phyloP scores from a whole-genome alignment of 2,329 filamentous ascomycete species.

The Moelleriella libera region DNA sequence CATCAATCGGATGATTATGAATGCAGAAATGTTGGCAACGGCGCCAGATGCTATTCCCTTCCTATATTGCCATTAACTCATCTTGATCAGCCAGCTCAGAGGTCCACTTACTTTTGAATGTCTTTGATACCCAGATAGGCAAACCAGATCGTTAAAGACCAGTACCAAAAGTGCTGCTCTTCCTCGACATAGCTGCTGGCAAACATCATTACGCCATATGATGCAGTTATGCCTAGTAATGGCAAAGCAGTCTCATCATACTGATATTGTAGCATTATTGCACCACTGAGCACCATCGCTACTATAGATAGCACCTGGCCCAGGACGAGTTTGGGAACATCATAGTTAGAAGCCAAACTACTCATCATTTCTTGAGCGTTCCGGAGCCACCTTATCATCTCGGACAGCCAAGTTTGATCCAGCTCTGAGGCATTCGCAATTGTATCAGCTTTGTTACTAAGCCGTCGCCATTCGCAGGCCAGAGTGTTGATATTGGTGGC shows the following conservation, averaged over 20 bases:
- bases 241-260: constrained; percentile 16
- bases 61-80: constrained; percentile 6
- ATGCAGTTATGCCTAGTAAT: constrained; percentile 36
- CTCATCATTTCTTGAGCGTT: constrained; percentile 70
- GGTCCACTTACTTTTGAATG: constrained; percentile 20
- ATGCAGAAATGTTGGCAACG: constrained; percentile 27
- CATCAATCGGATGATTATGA: constrained; percentile 50
- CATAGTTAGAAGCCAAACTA: constrained; percentile 84
- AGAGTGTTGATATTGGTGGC: constrained; percentile 36
- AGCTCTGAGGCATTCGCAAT: constrained; percentile 12
- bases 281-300: constrained; percentile 12
- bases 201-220: constrained; percentile 87
- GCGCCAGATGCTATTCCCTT: constrained; percentile 13
- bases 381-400: constrained; percentile 48
- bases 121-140: constrained; percentile 34
- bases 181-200: constrained; percentile 96
- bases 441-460: constrained; percentile 12
- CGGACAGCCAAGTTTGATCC: constrained; percentile 24
- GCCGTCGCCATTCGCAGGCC: constrained; percentile 51
- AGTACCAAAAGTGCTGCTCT: constrained; percentile 99
- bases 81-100: neutral
- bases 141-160: constrained; percentile 62
- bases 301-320: constrained; percentile 24
- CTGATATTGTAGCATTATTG: constrained; percentile 5
- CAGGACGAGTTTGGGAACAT: constrained; percentile 46